Base-by-base conservation (phyloP, 352 stramenopile genomes). In the Phytopythium aichiense region DNA sequence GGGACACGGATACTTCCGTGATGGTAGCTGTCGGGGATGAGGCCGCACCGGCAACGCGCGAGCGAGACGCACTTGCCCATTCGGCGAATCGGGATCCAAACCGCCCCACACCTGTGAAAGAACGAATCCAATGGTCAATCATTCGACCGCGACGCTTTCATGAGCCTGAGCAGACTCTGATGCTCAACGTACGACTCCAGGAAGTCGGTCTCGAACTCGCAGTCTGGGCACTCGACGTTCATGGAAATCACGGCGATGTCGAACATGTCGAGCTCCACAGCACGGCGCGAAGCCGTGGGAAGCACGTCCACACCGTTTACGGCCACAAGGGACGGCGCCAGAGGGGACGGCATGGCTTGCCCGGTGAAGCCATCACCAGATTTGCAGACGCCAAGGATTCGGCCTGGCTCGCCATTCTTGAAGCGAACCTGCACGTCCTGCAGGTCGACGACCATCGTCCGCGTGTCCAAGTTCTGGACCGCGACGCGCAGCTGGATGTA, bases 131-230 rank as follows among this genome's bases (percentile, higher is more conserved):
- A 55, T 8, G 51, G 30, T 56, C 2, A 12, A 18, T 23, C 1
- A 33, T 18, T 8, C 7, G 7, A 42, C 1, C 18, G 16, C 28
- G 28, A 31, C 28, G 28, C 28, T 31, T 31, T 45, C 15, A 22
- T 4, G 28, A 31, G 35, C 12, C 55, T 4, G 16, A 3, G 13
- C 16, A 18, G 33, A 30, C 8, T 45, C 35, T 53, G 13, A 53
- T 31, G 0, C 18, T 31, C 20, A 22, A 72, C 62, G 2, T 72
- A 86, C 58, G 74, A 68, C 63, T 93, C 84, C 1, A 93, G 62
- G 62, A 91, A 93, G 30, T 90, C 81, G 1, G 80, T 73, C 64
- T 93, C 81, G 20, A 93, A 93, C 38, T 91, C 81, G 55, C 81
- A 91, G 15, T 76, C 75, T 38, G 69, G 72, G 58, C 81, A 91